These are phyloP conservation scores for Prunus dulcis DNA, from an alignment of 306 rosid genomes.

Conservation along the genomic window DNA sequence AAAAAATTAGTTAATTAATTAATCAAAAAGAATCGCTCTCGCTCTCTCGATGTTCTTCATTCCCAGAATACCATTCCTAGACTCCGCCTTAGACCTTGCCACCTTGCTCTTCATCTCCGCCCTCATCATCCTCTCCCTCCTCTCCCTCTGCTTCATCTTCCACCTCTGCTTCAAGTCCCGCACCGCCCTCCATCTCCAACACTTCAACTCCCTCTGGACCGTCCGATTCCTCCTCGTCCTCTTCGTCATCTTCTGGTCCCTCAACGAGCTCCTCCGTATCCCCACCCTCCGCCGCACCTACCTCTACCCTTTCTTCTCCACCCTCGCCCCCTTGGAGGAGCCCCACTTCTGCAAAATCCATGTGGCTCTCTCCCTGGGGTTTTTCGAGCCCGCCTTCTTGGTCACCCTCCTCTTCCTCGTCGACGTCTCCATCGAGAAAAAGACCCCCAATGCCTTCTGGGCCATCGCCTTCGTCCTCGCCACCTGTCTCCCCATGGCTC, in stretches of 20 bases:
- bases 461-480: slow-evolving; percentile 34
- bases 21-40: neutral
- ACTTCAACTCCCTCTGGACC: slow-evolving; percentile 79
- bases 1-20: neutral
- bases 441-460: slow-evolving; percentile 28
- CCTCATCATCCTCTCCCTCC: slow-evolving; percentile 48
- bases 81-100: slow-evolving; percentile 47
- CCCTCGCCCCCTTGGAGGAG: slow-evolving; percentile 11
- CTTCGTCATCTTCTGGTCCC: slow-evolving; percentile 59
- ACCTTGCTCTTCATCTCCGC: slow-evolving; percentile 40
- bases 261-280: slow-evolving; percentile 55
- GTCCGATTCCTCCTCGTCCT: slow-evolving; percentile 67
- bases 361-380: slow-evolving; percentile 49
- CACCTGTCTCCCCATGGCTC: slow-evolving; percentile 34
- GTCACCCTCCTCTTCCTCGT: slow-evolving; percentile 65
- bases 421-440: slow-evolving; percentile 47
- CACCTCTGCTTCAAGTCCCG: slow-evolving; percentile 69
- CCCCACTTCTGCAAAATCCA: slow-evolving; percentile 50
- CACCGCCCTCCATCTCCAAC: slow-evolving; percentile 45
- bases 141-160: slow-evolving; percentile 66
- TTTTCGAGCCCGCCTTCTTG: slow-evolving; percentile 72
- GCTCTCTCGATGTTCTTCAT: slow-evolving; percentile 48
- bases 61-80: slow-evolving; percentile 31
- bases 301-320: slow-evolving; percentile 22
- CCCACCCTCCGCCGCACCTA: slow-evolving; percentile 39